Evolutionary conservation across 306 rosid species (phyloP).

Genomic region (Hippophae gyantsensis): DNA sequence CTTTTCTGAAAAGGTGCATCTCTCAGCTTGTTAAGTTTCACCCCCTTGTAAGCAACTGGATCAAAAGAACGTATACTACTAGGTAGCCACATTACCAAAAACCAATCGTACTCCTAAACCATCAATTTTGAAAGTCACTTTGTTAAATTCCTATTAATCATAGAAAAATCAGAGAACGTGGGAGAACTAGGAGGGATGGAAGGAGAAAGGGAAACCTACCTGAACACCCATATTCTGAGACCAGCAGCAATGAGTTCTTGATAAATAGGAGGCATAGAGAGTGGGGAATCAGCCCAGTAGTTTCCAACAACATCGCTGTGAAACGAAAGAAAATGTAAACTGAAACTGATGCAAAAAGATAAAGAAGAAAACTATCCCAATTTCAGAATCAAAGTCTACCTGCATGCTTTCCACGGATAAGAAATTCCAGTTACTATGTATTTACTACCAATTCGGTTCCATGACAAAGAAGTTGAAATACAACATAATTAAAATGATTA

Average conservation of each 20-base stretch:
- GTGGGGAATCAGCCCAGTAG: conserved; percentile 87
- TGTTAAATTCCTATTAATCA: background rate
- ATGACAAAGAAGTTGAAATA: background rate
- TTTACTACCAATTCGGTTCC: background rate
- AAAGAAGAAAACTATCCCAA: conserved; percentile 8
- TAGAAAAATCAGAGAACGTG: conserved; percentile 5
- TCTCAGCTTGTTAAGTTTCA: background rate
- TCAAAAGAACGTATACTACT: background rate
- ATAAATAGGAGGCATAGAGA: conserved; percentile 89
- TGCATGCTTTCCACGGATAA: conserved; percentile 84
- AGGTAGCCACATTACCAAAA: background rate
- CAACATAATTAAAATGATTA: too few species aligned
- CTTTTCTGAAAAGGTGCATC: background rate
- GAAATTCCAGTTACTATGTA: conserved; percentile 40
- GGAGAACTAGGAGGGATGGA: conserved; percentile 6
- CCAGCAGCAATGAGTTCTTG: conserved; percentile 69
- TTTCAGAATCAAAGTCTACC: conserved; percentile 30
- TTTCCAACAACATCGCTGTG: conserved; percentile 62
- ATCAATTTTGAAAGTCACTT: conserved; percentile 7
- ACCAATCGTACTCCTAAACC: background rate
- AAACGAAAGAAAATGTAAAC: conserved; percentile 13
- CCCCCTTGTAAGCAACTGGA: background rate
- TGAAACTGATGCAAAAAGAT: background rate
- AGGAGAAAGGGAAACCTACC: conserved; percentile 30
- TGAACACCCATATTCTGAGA: conserved; percentile 77